Evolutionary conservation across 2,329 filamentous ascomycete species (phyloP).

Genomic region (Coniella vitis): DNA sequence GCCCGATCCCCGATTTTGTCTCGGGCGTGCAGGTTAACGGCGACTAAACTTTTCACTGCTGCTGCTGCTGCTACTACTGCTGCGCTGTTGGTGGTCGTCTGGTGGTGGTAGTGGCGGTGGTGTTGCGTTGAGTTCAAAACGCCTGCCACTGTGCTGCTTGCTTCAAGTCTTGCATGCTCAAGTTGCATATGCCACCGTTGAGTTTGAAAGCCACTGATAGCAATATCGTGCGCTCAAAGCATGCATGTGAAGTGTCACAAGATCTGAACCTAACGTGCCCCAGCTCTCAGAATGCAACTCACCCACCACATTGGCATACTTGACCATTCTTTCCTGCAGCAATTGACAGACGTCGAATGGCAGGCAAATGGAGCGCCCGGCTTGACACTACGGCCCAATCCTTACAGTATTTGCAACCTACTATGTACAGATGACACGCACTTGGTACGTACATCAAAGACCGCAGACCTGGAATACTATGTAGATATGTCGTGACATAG

Average conservation of each 20-base stretch:
- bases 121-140: background rate
- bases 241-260: slow-evolving; percentile 11
- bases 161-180: slow-evolving; percentile 6
- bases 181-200: background rate
- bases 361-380: background rate
- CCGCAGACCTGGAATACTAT: slow-evolving; percentile 1
- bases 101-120: too few species aligned
- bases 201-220: too few species aligned
- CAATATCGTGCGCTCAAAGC: background rate
- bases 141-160: slow-evolving; percentile 2
- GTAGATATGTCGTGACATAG: slow-evolving; percentile 7
- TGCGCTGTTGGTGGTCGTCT: too few species aligned
- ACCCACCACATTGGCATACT: background rate
- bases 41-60: slow-evolving; percentile 3
- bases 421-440: too few species aligned
- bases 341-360: too few species aligned
- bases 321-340: too few species aligned
- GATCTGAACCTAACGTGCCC: slow-evolving; percentile 12
- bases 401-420: too few species aligned
- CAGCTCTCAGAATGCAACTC: slow-evolving; percentile 2
- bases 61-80: background rate
- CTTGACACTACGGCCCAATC: too few species aligned
- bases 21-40: slow-evolving; percentile 9
- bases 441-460: slow-evolving; percentile 3
- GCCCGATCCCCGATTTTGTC: slow-evolving; percentile 14